These are phyloP conservation scores for Raphanus raphanistrum DNA, from an alignment of 345 rosid genomes.

Conservation along the genomic window DNA sequence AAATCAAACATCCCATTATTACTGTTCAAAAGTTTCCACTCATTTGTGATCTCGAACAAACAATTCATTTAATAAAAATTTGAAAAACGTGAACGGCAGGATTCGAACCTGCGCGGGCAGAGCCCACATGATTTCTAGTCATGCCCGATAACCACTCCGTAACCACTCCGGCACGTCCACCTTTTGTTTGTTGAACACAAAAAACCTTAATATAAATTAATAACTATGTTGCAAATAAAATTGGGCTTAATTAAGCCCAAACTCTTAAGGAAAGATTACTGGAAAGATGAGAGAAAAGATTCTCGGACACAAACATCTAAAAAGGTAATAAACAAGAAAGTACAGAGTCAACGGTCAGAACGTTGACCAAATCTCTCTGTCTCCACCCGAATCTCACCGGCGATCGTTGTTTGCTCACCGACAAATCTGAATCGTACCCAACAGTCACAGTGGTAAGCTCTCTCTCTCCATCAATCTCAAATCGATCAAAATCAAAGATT, in stretches of 20 bases:
- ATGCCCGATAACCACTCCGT: conserved; percentile 62
- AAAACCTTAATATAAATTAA: too few species aligned
- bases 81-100: conserved; percentile 61
- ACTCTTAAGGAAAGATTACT: not conserved
- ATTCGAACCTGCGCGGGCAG: conserved; percentile 78
- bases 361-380: conserved; percentile 32
- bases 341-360: conserved; percentile 34
- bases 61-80: too few species aligned
- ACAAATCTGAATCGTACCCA: not conserved
- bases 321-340: conserved; percentile 18
- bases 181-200: too few species aligned
- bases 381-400: conserved; percentile 31
- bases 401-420: conserved; percentile 22
- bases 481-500: conserved; percentile 19
- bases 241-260: not conserved
- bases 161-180: conserved; percentile 23
- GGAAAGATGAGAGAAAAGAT: not conserved
- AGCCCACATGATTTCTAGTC: conserved; percentile 47
- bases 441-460: conserved; percentile 18
- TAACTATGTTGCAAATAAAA: not conserved
- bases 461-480: conserved; percentile 10
- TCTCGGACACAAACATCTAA: not conserved
- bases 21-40: too few species aligned
- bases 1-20: too few species aligned
- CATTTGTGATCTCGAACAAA: too few species aligned